Percentiles rank a stretch among this genome's conserved stretches.
These are phyloP conservation scores for Daphne laureola DNA, from an alignment of 441 rosid genomes.

Conservation along the genomic window DNA sequence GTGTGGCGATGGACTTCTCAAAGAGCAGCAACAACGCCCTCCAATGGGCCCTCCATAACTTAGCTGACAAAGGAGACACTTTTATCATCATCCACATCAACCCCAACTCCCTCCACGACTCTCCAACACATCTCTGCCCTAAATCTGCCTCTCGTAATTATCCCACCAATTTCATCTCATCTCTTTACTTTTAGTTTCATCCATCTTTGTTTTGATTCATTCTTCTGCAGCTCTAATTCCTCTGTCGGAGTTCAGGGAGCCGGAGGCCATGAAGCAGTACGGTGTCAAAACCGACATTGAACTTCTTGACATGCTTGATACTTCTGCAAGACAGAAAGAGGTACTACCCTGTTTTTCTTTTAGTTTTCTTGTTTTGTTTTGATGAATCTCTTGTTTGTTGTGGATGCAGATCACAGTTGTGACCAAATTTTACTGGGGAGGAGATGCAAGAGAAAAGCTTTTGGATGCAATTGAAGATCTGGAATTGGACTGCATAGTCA, in stretches of 20 bases:
- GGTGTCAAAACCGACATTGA: slow-evolving; percentile 46
- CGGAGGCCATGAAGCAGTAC: slow-evolving; percentile 50
- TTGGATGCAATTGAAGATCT: slow-evolving; percentile 69
- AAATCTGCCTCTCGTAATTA: slow-evolving; percentile 70
- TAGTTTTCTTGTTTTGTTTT: neutral
- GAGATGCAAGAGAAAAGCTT: slow-evolving; percentile 81
- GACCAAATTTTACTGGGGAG: slow-evolving; percentile 85
- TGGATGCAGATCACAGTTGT: slow-evolving; percentile 38
- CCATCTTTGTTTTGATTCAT: slow-evolving; percentile 1
- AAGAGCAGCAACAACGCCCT: slow-evolving; percentile 84
- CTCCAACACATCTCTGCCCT: slow-evolving; percentile 46
- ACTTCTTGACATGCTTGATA: slow-evolving; percentile 75
- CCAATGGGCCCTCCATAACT: slow-evolving; percentile 70
- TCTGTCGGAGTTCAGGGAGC: slow-evolving; percentile 68
- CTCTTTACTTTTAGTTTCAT: neutral
- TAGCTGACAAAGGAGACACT: slow-evolving; percentile 65
- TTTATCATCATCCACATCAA: slow-evolving; percentile 61
- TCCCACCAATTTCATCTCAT: neutral
- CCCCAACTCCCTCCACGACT: slow-evolving; percentile 30
- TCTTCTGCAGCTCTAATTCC: slow-evolving; percentile 65
- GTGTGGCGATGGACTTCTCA: slow-evolving; percentile 90
- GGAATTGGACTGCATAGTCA: slow-evolving; percentile 69
- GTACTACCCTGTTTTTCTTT: slow-evolving; percentile 13
- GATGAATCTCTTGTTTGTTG: neutral
- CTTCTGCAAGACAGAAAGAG: slow-evolving; percentile 74